Evolutionary conservation across 768 basidiomycete genomes (phyloP).

Genomic region (Boletus tylopilopsis): DNA sequence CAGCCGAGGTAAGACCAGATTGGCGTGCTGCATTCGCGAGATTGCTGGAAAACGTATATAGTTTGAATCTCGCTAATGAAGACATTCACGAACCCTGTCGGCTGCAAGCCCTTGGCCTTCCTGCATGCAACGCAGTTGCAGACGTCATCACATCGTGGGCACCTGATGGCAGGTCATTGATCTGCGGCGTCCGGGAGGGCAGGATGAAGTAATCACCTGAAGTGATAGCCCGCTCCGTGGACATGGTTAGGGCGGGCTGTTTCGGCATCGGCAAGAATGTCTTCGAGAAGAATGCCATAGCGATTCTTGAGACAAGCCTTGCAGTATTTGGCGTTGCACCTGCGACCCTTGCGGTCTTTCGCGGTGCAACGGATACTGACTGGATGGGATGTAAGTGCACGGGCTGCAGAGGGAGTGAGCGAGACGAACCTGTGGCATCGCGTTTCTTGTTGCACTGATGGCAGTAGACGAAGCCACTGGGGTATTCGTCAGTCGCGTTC

Average conservation of each 20-base stretch:
- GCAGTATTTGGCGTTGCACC: constrained; percentile 62
- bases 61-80: constrained; percentile 1
- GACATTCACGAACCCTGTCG: constrained; percentile 48
- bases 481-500: constrained; percentile 28
- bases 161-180: constrained; percentile 40
- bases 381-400: constrained; percentile 15
- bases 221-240: constrained; percentile 38
- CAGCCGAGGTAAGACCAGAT: constrained; percentile 36
- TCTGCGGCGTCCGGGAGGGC: constrained; percentile 6
- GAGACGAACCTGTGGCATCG: constrained; percentile 42
- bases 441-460: constrained; percentile 72
- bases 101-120: constrained; percentile 56
- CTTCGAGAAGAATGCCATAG: constrained; percentile 46
- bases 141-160: constrained; percentile 60
- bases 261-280: constrained; percentile 39
- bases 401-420: not conserved
- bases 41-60: constrained; percentile 31
- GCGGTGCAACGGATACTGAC: constrained; percentile 39
- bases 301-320: constrained; percentile 62
- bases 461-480: constrained; percentile 50
- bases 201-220: constrained; percentile 41
- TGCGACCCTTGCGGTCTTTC: constrained; percentile 31
- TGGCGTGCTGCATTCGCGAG: constrained; percentile 36
- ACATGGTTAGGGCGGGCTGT: constrained; percentile 26
- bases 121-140: constrained; percentile 70